phyloP scores from a whole-genome alignment of 2,329 filamentous ascomycete species.

The Passalora sequoiae region DNA sequence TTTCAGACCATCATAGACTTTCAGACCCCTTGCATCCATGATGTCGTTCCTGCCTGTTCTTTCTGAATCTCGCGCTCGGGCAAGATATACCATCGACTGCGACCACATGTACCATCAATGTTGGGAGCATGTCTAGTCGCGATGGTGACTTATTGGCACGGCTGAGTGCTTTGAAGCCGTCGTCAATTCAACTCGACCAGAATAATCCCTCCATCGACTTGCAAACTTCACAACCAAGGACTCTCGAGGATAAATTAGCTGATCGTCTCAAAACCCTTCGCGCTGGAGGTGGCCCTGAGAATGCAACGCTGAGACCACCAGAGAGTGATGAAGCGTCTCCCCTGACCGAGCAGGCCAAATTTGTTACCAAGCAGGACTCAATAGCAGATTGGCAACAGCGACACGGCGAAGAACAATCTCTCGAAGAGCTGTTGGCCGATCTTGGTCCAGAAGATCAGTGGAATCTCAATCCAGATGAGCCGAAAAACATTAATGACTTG shows the following conservation, averaged over 20 bases:
- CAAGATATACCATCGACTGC: too few species aligned
- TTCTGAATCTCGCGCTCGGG: too few species aligned
- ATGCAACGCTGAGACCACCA: neutral
- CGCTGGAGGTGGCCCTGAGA: conserved; percentile 9
- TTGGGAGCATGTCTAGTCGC: conserved; percentile 19
- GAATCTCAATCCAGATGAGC: conserved; percentile 38
- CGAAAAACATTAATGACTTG: conserved; percentile 38
- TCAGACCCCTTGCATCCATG: too few species aligned
- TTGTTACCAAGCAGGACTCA: conserved; percentile 19
- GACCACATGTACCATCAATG: too few species aligned
- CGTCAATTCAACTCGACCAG: conserved; percentile 34
- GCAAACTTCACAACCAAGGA: conserved; percentile 19
- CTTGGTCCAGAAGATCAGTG: conserved; percentile 38
- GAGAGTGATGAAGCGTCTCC: conserved; percentile 5
- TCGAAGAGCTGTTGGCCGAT: conserved; percentile 46
- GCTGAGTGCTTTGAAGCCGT: conserved; percentile 46
- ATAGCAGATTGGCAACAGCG: conserved; percentile 30
- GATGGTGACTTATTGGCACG: conserved; percentile 45
- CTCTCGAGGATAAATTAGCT: conserved; percentile 31
- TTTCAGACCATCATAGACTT: too few species aligned
- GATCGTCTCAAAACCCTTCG: conserved; percentile 31
- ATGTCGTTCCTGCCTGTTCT: too few species aligned
- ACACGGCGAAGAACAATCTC: conserved; percentile 42
- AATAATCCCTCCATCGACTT: conserved; percentile 22
- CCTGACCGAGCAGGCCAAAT: conserved; percentile 19